Percentiles rank a stretch among this genome's conserved stretches.
These are phyloP conservation scores for Chernovozyma sophiae-reginae DNA, from an alignment of 1,139 yeast species.

Conservation along the genomic window DNA sequence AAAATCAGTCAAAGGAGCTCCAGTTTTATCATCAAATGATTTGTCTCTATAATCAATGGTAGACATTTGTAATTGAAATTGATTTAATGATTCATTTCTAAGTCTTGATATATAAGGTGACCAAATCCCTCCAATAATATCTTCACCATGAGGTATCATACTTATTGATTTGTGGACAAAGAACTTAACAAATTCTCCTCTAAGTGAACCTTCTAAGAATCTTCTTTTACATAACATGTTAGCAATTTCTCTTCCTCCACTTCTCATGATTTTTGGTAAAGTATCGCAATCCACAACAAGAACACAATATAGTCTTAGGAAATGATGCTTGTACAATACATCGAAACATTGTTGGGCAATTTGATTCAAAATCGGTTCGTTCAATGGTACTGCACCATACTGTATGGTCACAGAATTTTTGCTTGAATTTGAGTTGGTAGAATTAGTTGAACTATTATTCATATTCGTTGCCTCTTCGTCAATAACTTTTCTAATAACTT, in stretches of 20 bases:
- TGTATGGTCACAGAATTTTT: constrained; percentile 8
- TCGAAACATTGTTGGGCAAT: constrained; percentile 74
- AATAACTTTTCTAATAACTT: constrained; percentile 49
- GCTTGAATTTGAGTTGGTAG: constrained; percentile 9
- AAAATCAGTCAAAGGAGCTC: constrained; percentile 70
- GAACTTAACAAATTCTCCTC: constrained; percentile 79
- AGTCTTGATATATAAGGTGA: constrained; percentile 62
- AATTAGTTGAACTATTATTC: constrained; percentile 9
- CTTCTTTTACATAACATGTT: constrained; percentile 85
- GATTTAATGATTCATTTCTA: constrained; percentile 45
- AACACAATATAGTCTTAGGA: constrained; percentile 77
- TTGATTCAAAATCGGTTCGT: constrained; percentile 60
- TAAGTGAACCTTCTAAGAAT: constrained; percentile 71
- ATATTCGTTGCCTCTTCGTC: constrained; percentile 13
- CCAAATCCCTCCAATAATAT: constrained; percentile 82
- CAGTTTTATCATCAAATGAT: constrained; percentile 74
- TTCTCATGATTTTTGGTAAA: constrained; percentile 75
- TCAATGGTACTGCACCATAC: constrained; percentile 41
- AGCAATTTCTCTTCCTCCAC: constrained; percentile 89
- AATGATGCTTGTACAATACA: constrained; percentile 64
- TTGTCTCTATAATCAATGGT: constrained; percentile 71
- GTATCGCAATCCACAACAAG: constrained; percentile 77
- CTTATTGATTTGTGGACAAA: constrained; percentile 64
- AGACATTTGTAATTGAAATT: constrained; percentile 56
- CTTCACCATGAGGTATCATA: constrained; percentile 74